Evolutionary conservation across 371 early-diverging fungal species (phyloP), one percentile per base, ranked within the genome.

Genomic region (Amoeboaphelidium protococcarum): DNA sequence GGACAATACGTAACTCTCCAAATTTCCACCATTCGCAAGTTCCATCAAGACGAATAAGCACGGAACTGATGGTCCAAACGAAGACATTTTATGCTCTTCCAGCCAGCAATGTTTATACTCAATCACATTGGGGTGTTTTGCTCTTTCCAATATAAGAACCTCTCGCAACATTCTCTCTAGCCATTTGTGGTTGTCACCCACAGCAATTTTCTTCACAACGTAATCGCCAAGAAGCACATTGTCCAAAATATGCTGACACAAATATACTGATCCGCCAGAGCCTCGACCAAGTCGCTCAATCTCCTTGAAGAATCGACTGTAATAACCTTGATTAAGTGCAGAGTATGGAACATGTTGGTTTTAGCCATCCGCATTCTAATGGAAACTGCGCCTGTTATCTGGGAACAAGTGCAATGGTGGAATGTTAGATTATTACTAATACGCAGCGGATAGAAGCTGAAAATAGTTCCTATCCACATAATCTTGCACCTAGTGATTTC

Each of bases 1-100:
- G n/a, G n/a, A n/a, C n/a, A n/a, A n/a, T n/a, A 90, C 67, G 52
- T 72, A 92, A 48, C 92, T 90, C 57, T 92, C 89, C 26, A 94
- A 65, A 53, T 83, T 91, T 1, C 94, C 91, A 22, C 89, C 94
- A 52, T 89, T 88, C 12, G 94, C 94, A 44, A 78, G 78, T 57
- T 91, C 90, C 95, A 94, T 94, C 3, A 94, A 61, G 25, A 94
- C 89, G 53, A 90, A 94, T 13, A 94, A 65, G 47, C 83, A 86
- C 0, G 95, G 90, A 0, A 94, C 82, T 50, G 69, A 66, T 0
- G 95, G 95, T 1, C 60, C 58, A 51, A 43, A 23, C 16, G 40
- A 12, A 46, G 23, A 27, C n/a, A 13, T 2, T 22, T 1, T 25
- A 13, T 37, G 26, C 21, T 2, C n/a, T 21, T 47, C 40, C 19